Evolutionary conservation across 192 early-diverging fungal species (phyloP).

Genomic region (Mortierella antarctica): DNA sequence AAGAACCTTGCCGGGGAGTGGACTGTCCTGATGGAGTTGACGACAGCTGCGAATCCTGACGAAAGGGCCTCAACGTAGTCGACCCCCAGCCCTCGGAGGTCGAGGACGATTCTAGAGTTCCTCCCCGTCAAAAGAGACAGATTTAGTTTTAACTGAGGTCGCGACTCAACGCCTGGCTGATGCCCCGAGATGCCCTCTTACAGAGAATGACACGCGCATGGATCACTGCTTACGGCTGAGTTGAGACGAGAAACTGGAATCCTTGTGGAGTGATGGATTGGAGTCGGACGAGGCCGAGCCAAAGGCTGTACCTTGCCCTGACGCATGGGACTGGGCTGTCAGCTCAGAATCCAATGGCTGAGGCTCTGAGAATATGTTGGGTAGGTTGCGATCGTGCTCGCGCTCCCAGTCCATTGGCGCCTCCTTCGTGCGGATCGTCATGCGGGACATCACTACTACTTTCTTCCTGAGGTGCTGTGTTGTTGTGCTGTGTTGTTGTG

Average conservation of each 20-base stretch:
- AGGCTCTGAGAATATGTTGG: constrained; percentile 36
- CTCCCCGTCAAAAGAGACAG: too few relatives aligned
- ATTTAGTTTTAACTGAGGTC: too few relatives aligned
- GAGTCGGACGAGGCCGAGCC: neutral
- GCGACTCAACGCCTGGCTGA: too few relatives aligned
- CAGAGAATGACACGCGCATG: neutral
- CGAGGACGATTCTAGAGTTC: neutral
- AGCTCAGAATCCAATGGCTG: constrained; percentile 3
- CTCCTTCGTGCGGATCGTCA: constrained; percentile 38
- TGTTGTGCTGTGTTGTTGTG: neutral
- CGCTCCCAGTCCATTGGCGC: constrained; percentile 54
- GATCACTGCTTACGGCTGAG: constrained; percentile 12
- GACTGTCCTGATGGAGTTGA: neutral
- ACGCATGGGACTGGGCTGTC: neutral
- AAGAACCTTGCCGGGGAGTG: constrained; percentile 11
- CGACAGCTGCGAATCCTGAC: constrained; percentile 26
- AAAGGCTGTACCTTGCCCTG: neutral
- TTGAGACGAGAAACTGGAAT: constrained; percentile 33
- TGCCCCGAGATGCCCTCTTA: neutral
- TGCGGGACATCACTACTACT: constrained; percentile 19
- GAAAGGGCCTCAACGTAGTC: constrained; percentile 10
- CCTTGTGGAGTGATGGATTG: neutral
- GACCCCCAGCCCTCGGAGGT: constrained; percentile 1
- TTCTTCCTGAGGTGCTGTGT: neutral
- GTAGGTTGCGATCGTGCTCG: constrained; percentile 30